These are phyloP conservation scores for Tylopilus sp. DNA, from an alignment of 768 basidiomycete genomes.

Conservation along the genomic window DNA sequence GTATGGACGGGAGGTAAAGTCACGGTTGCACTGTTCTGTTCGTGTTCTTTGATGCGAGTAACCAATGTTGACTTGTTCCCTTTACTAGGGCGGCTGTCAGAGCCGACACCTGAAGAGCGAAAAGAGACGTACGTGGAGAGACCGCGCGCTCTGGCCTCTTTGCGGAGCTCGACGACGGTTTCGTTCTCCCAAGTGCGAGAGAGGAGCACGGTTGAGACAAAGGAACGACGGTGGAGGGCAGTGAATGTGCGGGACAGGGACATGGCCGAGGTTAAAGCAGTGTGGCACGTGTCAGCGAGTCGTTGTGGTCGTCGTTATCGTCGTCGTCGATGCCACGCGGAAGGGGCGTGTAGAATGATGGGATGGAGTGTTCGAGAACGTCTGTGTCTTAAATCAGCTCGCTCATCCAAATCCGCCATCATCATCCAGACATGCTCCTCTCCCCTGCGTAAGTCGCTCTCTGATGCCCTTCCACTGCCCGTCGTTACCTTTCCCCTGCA, in stretches of 20 bases:
- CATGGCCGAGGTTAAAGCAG: constrained; percentile 1
- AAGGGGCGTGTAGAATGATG: neutral
- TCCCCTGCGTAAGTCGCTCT: constrained; percentile 71
- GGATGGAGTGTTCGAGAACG: constrained; percentile 5
- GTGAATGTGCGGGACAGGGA: constrained; percentile 11
- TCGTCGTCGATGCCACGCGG: neutral
- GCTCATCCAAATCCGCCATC: no score
- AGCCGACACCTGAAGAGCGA: neutral
- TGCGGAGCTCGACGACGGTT: constrained; percentile 45
- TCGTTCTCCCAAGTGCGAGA: constrained; percentile 54
- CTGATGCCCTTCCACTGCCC: constrained; percentile 16
- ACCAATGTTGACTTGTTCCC: constrained; percentile 59
- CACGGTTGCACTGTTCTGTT: constrained; percentile 31
- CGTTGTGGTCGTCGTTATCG: constrained; percentile 1
- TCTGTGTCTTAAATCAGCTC: constrained; percentile 32
- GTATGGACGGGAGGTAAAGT: neutral
- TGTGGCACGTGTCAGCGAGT: neutral
- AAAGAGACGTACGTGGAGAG: constrained; percentile 45
- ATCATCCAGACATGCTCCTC: constrained; percentile 55
- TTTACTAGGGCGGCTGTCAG: constrained; percentile 35
- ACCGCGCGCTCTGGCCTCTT: constrained; percentile 54
- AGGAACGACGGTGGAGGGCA: constrained; percentile 26
- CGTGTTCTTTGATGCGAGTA: constrained; percentile 50
- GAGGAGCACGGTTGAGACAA: constrained; percentile 56
- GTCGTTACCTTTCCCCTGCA: constrained; percentile 40